Evolutionary conservation across 164 flowering plant genomes (phyloP).

Genomic region (Tetracentron sinense): DNA sequence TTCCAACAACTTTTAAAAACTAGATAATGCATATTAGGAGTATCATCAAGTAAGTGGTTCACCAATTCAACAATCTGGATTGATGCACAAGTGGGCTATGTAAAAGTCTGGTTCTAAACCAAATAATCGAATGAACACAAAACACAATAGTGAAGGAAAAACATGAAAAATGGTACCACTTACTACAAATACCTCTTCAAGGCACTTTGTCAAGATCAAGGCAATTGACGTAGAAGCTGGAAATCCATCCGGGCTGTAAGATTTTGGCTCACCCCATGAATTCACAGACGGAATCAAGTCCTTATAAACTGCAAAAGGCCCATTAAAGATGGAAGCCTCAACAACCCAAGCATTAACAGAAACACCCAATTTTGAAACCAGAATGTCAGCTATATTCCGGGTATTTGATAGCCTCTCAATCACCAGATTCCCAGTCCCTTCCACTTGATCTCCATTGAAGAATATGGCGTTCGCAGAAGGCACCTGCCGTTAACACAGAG

Average conservation of each 20-base stretch:
- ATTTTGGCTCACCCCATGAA: conserved; percentile 66
- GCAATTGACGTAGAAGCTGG: conserved; percentile 60
- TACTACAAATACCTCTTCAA: conserved; percentile 46
- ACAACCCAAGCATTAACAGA: conserved; percentile 75
- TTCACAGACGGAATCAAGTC: conserved; percentile 73
- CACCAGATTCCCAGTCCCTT: conserved; percentile 68
- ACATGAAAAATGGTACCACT: not conserved
- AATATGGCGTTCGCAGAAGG: conserved; percentile 79
- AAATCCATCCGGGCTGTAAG: conserved; percentile 50
- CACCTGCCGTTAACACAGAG: conserved; percentile 36
- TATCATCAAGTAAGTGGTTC: not conserved
- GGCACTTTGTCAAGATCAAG: conserved; percentile 50
- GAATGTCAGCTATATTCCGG: conserved; percentile 52
- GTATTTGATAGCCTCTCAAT: conserved; percentile 63
- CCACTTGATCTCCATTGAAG: conserved; percentile 77
- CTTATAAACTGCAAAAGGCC: conserved; percentile 78
- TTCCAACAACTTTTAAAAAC: not conserved
- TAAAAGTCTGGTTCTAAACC: not conserved
- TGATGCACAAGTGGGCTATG: not conserved
- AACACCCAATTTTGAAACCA: conserved; percentile 72
- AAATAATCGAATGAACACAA: not conserved
- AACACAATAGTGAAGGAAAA: too few species aligned
- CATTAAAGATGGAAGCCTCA: conserved; percentile 73
- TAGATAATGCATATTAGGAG: not conserved
- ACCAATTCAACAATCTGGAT: not conserved